Base-by-base conservation (phyloP, 192 early-diverging fungal species). In the Geranomyces variabilis region DNA sequence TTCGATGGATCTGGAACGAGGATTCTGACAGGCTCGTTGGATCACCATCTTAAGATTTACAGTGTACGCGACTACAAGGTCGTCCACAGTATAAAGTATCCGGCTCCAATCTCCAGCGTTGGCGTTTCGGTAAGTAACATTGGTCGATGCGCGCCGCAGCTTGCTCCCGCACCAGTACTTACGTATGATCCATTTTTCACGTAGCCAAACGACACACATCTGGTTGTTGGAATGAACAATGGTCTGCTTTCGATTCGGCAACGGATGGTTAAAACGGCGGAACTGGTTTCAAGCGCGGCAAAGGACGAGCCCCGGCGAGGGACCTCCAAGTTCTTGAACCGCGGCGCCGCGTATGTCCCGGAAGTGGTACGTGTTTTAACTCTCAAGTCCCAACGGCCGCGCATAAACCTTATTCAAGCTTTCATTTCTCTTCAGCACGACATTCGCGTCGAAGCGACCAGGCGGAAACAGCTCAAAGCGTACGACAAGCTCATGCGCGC, bases 41-140 rank as follows among this genome's bases (percentile, higher is more conserved):
- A 99, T 81, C 95, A 94, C 65, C 94, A 97, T 61, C 91, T 99
- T 77, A 98, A 99, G 86, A 78, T 98, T 36, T 96, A 96, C 75
- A 88, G 93, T 71, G 83, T 96, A 60, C 83, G 88, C 72, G 88
- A 89, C 71, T 98, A 91, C 83, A 90, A 92, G 78, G 90, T 97
- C 64, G 86, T 90, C 21, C 90, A 94, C 81, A 93, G 83, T 70
- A 76, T 93, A 59, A 94, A 90, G 76, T 96, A 98, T 75, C 90
- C 93, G 21, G 90, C 93, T 41, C 95, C 97, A 0, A 86, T 99
- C 28, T 84, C 95, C 69, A 92, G 91, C 78, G 79, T 98, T 64
- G 94, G 85, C n/a, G 80, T 97, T 46, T 96, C 94, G 36, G 90
- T 91, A 85, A 66, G 79, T 70, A 53, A 1, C 31, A 31, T n/a